A percentile compares a stretch with the other conserved stretches of the same genome.
phyloP scores from a whole-genome alignment of 371 early-diverging fungal species.

The Rhizopus sp. region DNA sequence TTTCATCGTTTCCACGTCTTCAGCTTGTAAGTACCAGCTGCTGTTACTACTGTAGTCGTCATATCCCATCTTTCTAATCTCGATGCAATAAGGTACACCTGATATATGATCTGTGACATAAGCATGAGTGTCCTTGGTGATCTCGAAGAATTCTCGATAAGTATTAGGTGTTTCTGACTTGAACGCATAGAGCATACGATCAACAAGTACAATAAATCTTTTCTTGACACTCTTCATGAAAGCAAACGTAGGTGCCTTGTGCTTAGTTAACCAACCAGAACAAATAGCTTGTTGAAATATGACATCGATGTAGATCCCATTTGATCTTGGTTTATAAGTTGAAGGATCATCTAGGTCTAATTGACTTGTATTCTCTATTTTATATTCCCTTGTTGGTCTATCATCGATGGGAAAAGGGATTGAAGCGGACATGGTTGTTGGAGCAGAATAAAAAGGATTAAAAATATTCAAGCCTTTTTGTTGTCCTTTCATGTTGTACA shows the following conservation, averaged over 20 bases:
- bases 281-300: constrained; percentile 26
- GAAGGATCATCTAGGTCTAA: constrained; percentile 14
- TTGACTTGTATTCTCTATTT: background rate
- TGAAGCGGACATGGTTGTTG: constrained; percentile 8
- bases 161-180: constrained; percentile 30
- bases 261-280: constrained; percentile 37
- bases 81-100: constrained; percentile 35
- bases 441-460: background rate
- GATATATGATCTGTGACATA: constrained; percentile 40
- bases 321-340: constrained; percentile 8
- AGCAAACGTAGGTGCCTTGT: constrained; percentile 35
- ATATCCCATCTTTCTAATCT: constrained; percentile 28
- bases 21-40: constrained; percentile 38
- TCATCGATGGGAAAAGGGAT: constrained; percentile 12
- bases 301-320: constrained; percentile 13
- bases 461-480: too few relatives aligned
- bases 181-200: constrained; percentile 38
- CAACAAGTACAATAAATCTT: constrained; percentile 36
- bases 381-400: background rate
- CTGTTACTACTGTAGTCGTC: constrained; percentile 1
- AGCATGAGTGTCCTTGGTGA: constrained; percentile 32
- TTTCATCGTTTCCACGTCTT: constrained; percentile 35
- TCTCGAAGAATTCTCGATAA: constrained; percentile 37
- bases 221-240: constrained; percentile 33
- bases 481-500: too few relatives aligned